Evolutionary conservation across 495 filamentous ascomycete genomes (phyloP).

Genomic region (Aspergillus bertholletiae): DNA sequence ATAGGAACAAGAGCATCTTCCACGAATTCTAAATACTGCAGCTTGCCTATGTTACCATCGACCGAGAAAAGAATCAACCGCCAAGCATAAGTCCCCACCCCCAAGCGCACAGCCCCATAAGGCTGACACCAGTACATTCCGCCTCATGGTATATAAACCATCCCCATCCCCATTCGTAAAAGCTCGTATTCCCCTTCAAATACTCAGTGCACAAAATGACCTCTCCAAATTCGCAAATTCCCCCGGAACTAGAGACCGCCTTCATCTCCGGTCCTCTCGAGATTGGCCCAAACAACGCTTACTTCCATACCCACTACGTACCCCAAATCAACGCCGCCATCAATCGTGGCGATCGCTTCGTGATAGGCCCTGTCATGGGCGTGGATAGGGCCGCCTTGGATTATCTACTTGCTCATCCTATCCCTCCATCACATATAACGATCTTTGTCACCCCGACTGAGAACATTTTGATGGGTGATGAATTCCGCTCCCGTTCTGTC

Average conservation of each 20-base stretch:
- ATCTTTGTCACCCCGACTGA: constrained; percentile 23
- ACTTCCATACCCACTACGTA: constrained; percentile 22
- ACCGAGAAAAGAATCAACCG: too few relatives aligned
- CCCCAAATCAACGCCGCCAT: constrained; percentile 18
- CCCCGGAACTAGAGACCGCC: constrained; percentile 5
- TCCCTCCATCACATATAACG: constrained; percentile 18
- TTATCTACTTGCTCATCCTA: constrained; percentile 23
- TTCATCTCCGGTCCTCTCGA: constrained; percentile 31
- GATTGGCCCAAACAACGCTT: constrained; percentile 16
- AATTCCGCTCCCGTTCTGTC: constrained; percentile 13
- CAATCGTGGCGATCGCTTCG: constrained; percentile 16
- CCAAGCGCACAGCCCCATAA: too few relatives aligned
- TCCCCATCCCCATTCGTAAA: too few relatives aligned
- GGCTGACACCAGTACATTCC: too few relatives aligned
- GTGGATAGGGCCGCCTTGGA: constrained; percentile 26
- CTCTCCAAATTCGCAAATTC: too few relatives aligned
- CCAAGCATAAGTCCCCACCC: too few relatives aligned
- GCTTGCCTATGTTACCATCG: too few relatives aligned
- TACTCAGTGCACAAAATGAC: too few relatives aligned
- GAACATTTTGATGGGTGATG: constrained; percentile 13
- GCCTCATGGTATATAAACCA: too few relatives aligned
- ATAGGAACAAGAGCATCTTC: too few relatives aligned
- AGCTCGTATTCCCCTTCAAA: too few relatives aligned
- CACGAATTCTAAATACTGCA: too few relatives aligned
- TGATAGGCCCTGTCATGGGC: constrained; percentile 23